These are phyloP conservation scores for Hansfordia pulvinata DNA, from an alignment of 2,329 filamentous ascomycete species.

Conservation along the genomic window DNA sequence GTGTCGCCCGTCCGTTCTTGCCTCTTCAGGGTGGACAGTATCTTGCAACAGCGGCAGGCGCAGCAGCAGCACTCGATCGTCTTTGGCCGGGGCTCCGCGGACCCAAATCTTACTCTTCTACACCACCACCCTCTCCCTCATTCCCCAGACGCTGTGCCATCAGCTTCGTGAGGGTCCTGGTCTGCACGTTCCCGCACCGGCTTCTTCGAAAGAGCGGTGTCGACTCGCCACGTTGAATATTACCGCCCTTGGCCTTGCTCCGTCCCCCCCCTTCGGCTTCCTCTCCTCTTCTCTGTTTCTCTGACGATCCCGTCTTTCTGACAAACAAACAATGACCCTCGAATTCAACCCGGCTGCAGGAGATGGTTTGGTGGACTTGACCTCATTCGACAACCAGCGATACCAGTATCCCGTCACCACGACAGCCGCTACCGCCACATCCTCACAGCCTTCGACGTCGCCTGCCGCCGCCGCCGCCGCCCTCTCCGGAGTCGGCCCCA, in stretches of 20 bases:
- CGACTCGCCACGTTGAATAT: slow-evolving; percentile 26
- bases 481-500: slow-evolving; percentile 21
- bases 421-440: slow-evolving; percentile 22
- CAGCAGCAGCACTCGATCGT: neutral
- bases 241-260: slow-evolving; percentile 27
- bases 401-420: slow-evolving; percentile 40
- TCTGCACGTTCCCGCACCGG: too few relatives aligned
- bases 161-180: slow-evolving; percentile 11
- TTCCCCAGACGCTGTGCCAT: slow-evolving; percentile 10
- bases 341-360: slow-evolving; percentile 44
- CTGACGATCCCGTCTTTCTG: too few relatives aligned
- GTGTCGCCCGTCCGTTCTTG: too few relatives aligned
- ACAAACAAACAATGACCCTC: slow-evolving; percentile 37
- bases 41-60: neutral
- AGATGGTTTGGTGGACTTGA: slow-evolving; percentile 48
- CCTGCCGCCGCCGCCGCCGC: slow-evolving; percentile 13
- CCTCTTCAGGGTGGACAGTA: too few relatives aligned
- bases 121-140: slow-evolving; percentile 12
- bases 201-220: slow-evolving; percentile 30
- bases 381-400: slow-evolving; percentile 42
- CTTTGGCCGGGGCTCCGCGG: too few relatives aligned
- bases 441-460: neutral
- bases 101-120: slow-evolving; percentile 11
- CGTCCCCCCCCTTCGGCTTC: slow-evolving; percentile 19
- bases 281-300: slow-evolving; percentile 19